These are phyloP conservation scores for Ambrosia trifida DNA, from an alignment of 129 eudicot species.

Conservation along the genomic window DNA sequence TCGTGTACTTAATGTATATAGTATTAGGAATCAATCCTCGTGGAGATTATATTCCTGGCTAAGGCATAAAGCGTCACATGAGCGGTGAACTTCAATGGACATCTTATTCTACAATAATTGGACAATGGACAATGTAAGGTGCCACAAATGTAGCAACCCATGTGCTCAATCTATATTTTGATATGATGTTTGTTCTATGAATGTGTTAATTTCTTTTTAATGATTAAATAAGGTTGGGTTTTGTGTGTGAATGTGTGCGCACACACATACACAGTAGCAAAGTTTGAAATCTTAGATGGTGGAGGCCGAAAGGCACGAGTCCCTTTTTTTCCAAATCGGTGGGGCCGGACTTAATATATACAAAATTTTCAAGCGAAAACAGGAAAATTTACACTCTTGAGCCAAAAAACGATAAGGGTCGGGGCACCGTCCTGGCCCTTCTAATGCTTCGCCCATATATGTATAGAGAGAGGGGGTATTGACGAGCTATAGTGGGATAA, in stretches of 20 bases:
- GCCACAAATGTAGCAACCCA: background rate
- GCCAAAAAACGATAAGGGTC: too few relatives aligned
- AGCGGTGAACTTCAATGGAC: background rate
- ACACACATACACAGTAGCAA: too few relatives aligned
- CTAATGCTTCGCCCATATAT: too few relatives aligned
- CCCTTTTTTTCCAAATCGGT: too few relatives aligned
- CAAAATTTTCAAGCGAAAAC: too few relatives aligned
- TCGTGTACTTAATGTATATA: background rate
- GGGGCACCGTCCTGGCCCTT: too few relatives aligned
- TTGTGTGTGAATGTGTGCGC: background rate
- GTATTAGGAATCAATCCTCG: conserved; percentile 1
- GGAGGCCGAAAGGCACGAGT: too few relatives aligned
- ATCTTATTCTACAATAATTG: conserved; percentile 12
- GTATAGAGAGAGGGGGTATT: too few relatives aligned
- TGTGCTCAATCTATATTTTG: background rate
- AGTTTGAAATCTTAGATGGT: too few relatives aligned
- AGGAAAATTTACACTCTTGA: too few relatives aligned
- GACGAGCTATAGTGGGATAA: too few relatives aligned
- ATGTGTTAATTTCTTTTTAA: background rate
- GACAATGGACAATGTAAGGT: conserved; percentile 1
- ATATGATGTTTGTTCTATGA: conserved; percentile 4
- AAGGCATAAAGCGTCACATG: conserved; percentile 7
- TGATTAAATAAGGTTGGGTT: background rate
- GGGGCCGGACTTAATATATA: too few relatives aligned
- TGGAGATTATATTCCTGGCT: background rate